Percentiles rank a stretch among this genome's conserved stretches.
phyloP scores from a whole-genome alignment of 2,329 filamentous ascomycete genomes.

The Neurospora crassa region DNA sequence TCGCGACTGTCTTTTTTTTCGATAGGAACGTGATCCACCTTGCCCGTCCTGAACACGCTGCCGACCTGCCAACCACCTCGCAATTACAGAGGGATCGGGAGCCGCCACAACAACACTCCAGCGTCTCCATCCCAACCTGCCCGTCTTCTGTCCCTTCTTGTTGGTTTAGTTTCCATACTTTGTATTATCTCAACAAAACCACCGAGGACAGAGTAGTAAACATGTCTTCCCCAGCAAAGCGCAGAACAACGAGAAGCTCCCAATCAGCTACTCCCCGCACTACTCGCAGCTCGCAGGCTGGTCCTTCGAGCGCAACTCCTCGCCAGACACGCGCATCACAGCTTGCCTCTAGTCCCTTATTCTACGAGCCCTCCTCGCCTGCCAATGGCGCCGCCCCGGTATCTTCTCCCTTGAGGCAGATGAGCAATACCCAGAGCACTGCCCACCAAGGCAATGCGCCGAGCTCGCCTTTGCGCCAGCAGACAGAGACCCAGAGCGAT shows the following conservation, averaged over 20 bases:
- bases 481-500: conserved; percentile 47
- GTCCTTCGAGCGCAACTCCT: conserved; percentile 29
- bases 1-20: conserved; percentile 13
- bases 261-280: conserved; percentile 39
- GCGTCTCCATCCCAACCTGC: neutral
- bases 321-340: conserved; percentile 36
- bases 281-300: conserved; percentile 22
- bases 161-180: neutral
- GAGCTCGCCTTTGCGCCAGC: conserved; percentile 52
- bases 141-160: conserved; percentile 6
- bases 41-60: neutral
- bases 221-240: conserved; percentile 55
- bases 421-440: conserved; percentile 47
- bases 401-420: conserved; percentile 47
- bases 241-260: conserved; percentile 43
- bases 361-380: conserved; percentile 50
- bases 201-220: neutral
- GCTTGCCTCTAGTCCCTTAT: conserved; percentile 70
- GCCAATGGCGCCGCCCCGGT: conserved; percentile 20
- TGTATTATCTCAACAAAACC: neutral
- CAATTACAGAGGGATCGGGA: neutral
- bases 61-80: neutral
- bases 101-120: neutral
- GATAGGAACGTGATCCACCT: neutral
- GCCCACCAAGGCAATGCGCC: conserved; percentile 27